Conservation (phyloP, 2,329 filamentous ascomycete genomes). For the Hymenoscyphus scutula region DNA sequence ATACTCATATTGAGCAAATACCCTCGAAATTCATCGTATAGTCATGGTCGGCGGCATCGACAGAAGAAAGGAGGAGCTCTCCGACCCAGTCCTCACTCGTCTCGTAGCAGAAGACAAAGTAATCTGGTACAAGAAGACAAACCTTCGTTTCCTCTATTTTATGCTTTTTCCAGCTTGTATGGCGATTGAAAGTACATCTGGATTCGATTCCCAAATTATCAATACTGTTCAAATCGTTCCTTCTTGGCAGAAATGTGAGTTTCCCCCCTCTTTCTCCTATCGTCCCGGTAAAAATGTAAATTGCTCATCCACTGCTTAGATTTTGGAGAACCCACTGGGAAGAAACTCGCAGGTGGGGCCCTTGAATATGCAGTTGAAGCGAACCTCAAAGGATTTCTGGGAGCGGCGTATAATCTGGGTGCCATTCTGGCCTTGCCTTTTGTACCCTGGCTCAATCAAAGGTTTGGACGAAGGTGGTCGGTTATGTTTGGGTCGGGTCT, state of each 20-base stretch:
- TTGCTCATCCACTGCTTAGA: conserved; percentile 4
- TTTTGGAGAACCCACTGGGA: conserved; percentile 8
- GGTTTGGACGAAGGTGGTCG: conserved; percentile 49
- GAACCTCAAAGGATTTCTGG: conserved; percentile 46
- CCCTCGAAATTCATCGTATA: background rate
- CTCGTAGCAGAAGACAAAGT: conserved; percentile 40
- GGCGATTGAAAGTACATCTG: conserved; percentile 54
- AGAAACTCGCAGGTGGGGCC: conserved; percentile 1
- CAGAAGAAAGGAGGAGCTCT: background rate
- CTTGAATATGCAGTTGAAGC: conserved; percentile 3
- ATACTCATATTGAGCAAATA: background rate
- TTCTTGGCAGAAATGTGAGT: conserved; percentile 36
- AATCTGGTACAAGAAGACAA: conserved; percentile 41
- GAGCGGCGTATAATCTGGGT: conserved; percentile 54
- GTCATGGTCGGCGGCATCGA: background rate
- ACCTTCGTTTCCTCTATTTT: conserved; percentile 40
- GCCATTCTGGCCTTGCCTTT: conserved; percentile 53
- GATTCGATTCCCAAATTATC: conserved; percentile 51
- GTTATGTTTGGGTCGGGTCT: conserved; percentile 55
- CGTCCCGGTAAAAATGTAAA: too few species aligned
- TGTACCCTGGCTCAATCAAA: conserved; percentile 50
- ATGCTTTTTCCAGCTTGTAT: conserved; percentile 47
- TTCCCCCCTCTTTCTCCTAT: background rate
- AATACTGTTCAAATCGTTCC: conserved; percentile 42
- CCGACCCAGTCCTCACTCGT: conserved; percentile 40